phyloP scores from a whole-genome alignment of 345 rosid genomes.

The Odontarrhena argentea region DNA sequence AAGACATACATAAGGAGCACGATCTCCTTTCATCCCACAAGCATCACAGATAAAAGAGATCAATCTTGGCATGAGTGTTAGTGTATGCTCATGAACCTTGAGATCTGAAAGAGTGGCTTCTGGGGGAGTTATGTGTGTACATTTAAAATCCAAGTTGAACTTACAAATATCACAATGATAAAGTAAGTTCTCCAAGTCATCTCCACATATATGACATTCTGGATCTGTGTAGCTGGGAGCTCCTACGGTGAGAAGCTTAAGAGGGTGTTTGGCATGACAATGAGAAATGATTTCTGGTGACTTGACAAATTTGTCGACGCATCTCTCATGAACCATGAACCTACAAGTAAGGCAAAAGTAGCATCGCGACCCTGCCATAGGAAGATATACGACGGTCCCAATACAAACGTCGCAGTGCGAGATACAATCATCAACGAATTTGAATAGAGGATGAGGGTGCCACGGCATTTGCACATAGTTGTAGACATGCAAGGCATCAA shows the following conservation, averaged over 20 bases:
- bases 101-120: background rate
- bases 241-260: conserved; percentile 10
- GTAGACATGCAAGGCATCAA: too few species aligned
- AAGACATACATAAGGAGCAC: conserved; percentile 6
- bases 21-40: conserved; percentile 21
- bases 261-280: conserved; percentile 12
- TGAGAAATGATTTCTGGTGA: conserved; percentile 6
- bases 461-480: background rate
- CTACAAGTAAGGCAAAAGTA: conserved; percentile 2
- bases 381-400: too few species aligned
- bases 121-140: background rate
- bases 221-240: background rate
- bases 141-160: background rate
- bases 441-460: background rate
- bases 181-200: background rate
- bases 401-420: background rate
- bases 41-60: conserved; percentile 29
- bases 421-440: background rate
- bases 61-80: conserved; percentile 17
- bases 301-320: background rate
- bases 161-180: conserved; percentile 31
- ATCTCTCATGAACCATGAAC: conserved; percentile 7
- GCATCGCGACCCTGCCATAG: too few species aligned
- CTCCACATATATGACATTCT: background rate
- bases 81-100: conserved; percentile 33